Evolutionary conservation across 1,284 basidiomycete genomes (phyloP).

Genomic region (Moesziomyces antarcticus): DNA sequence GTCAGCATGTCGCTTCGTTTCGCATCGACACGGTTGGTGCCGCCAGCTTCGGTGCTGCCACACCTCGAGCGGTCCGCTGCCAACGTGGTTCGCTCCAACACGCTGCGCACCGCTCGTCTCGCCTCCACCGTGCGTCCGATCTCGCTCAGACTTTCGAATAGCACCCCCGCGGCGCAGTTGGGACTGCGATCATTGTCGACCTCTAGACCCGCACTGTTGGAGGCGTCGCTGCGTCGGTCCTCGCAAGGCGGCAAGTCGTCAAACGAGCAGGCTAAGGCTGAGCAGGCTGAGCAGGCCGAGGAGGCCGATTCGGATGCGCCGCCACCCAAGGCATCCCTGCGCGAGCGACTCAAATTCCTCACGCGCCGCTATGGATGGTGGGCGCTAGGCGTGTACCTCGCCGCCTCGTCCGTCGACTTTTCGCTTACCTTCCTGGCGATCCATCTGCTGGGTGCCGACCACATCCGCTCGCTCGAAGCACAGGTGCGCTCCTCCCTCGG

Average conservation of each 20-base stretch:
- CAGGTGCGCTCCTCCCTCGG: conserved; percentile 69
- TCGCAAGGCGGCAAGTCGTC: background rate
- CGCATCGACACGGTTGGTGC: too few species aligned
- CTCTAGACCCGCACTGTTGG: too few species aligned
- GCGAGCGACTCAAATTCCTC: conserved; percentile 56
- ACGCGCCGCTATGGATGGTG: conserved; percentile 66
- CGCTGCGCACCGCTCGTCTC: too few species aligned
- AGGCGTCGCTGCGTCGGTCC: background rate
- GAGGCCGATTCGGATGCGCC: conserved; percentile 17
- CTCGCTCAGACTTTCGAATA: too few species aligned
- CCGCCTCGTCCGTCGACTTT: conserved; percentile 53
- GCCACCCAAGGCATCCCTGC: conserved; percentile 39
- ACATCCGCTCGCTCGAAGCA: conserved; percentile 78
- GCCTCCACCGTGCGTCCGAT: too few species aligned
- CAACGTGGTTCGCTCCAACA: too few species aligned
- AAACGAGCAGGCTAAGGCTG: background rate
- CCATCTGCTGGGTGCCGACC: conserved; percentile 88
- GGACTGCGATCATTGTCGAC: too few species aligned
- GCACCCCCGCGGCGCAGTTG: too few species aligned
- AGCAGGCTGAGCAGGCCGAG: conserved; percentile 2
- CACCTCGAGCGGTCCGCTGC: too few species aligned
- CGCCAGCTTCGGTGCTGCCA: too few species aligned
- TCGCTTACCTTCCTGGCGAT: conserved; percentile 82
- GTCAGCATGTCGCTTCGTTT: too few species aligned
- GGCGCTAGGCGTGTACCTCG: conserved; percentile 64